These are phyloP conservation scores for Diplodia intermedia DNA, from an alignment of 2,329 filamentous ascomycete genomes.

Conservation along the genomic window DNA sequence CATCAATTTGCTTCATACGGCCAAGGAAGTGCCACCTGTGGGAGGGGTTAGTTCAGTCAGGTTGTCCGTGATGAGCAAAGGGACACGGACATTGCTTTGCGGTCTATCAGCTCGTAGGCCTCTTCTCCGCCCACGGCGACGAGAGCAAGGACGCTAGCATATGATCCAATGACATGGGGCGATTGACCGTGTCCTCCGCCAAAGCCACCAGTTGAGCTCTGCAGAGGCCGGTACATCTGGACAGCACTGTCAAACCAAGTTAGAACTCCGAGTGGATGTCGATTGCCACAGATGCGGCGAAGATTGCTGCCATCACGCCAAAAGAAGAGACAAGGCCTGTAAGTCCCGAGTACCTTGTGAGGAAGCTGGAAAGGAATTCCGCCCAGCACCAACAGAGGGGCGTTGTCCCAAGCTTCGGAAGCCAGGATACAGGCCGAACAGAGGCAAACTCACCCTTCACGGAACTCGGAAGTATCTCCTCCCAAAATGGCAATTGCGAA, in stretches of 20 bases:
- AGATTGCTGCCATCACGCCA: neutral
- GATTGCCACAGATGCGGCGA: neutral
- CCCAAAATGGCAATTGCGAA: constrained; percentile 77
- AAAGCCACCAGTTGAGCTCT: constrained; percentile 85
- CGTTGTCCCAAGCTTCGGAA: too few species aligned
- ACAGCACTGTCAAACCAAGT: constrained; percentile 58
- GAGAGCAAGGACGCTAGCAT: constrained; percentile 81
- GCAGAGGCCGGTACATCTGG: constrained; percentile 78
- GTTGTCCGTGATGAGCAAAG: constrained; percentile 14
- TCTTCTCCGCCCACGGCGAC: constrained; percentile 78
- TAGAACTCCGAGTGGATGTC: neutral
- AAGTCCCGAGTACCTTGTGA: constrained; percentile 58
- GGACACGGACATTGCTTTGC: constrained; percentile 69
- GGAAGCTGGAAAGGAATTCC: constrained; percentile 74
- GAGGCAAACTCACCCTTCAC: constrained; percentile 60
- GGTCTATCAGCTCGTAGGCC: constrained; percentile 77
- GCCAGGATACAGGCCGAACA: neutral
- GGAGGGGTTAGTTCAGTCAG: constrained; percentile 44
- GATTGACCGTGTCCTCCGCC: constrained; percentile 91
- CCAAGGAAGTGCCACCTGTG: constrained; percentile 83
- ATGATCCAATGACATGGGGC: constrained; percentile 87
- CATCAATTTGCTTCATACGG: constrained; percentile 81
- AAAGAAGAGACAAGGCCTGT: neutral
- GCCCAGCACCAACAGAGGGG: constrained; percentile 57
- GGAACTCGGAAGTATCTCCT: constrained; percentile 56